phyloP scores from a whole-genome alignment of 805 yeast species.

The Candida tallmaniae region DNA sequence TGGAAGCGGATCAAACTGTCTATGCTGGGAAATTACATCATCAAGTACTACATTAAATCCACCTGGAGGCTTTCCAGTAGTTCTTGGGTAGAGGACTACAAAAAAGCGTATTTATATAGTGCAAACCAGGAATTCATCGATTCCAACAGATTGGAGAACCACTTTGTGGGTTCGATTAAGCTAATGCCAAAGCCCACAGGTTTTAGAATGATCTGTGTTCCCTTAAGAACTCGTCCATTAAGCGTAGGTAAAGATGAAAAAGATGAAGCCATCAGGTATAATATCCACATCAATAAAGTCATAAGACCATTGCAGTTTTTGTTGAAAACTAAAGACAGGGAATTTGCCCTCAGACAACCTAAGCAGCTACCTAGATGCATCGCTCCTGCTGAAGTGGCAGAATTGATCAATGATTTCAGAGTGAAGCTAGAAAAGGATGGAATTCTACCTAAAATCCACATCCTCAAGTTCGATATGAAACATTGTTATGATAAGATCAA shows the following conservation, averaged over 20 bases:
- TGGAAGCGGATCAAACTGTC: conserved; percentile 7
- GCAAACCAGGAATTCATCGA: conserved; percentile 6
- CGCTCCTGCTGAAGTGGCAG: conserved; percentile 46
- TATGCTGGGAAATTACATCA: conserved; percentile 1
- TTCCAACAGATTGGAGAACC: conserved; percentile 3
- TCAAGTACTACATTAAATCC: conserved; percentile 49
- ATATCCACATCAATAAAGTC: conserved; percentile 11
- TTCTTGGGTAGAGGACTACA: conserved; percentile 42
- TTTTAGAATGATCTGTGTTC: conserved; percentile 58
- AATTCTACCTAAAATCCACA: conserved; percentile 37
- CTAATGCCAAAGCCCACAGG: conserved; percentile 54
- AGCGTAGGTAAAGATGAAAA: not conserved
- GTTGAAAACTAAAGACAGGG: conserved; percentile 9
- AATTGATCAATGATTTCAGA: conserved; percentile 35
- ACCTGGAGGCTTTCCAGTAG: conserved; percentile 48
- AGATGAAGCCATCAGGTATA: conserved; percentile 15
- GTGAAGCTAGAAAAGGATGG: conserved; percentile 5
- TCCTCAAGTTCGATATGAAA: conserved; percentile 69
- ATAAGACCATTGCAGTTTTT: conserved; percentile 10
- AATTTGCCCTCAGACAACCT: not conserved
- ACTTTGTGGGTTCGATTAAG: conserved; percentile 10
- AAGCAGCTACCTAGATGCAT: conserved; percentile 22
- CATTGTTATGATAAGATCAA: conserved; percentile 76
- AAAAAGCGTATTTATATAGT: conserved; percentile 26
- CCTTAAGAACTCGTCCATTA: conserved; percentile 23